Base-by-base conservation (phyloP, 1,139 yeast species). In the Ogataea hybrid region DNA sequence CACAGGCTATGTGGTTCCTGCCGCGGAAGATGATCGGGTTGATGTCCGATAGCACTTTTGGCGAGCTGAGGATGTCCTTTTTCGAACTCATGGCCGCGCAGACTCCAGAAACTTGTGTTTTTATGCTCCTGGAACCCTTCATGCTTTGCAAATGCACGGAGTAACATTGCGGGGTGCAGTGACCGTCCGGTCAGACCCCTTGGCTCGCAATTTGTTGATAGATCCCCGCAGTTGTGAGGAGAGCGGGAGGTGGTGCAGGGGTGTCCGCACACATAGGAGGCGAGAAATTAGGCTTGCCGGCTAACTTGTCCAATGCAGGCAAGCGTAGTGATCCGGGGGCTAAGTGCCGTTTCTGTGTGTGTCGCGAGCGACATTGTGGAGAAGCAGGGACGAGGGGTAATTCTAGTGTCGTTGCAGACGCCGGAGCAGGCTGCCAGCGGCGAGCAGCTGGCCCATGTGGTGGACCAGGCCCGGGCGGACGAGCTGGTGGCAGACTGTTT, bases 1-100 rank as follows among this genome's bases (percentile, higher is more conserved):
- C 53, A 47, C 75, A 70, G 3, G 74, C 71, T 21, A 53, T 50
- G 40, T 56, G 60, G 35, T 48, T 43, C 35, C 58, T 42, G 10
- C 58, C 58, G 21, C 56, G 30, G 28, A 53, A 48, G 15, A 50
- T 43, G 22, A 50, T 37, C 8, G 55, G 54, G 30, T 44, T 47
- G 25, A 51, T 49, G n/a, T 49, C 43, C 20, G 39, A 35, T 25
- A 47, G 28, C 21, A 39, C 18, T 15, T 35, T 30, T 22, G 35
- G 16, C 23, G 36, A 33, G 28, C 35, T 44, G 25, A 43, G 46
- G 5, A 44, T 44, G 28, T 40, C 47, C 32, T 39, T 38, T 30
- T 35, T 43, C 8, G 42, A 30, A 11, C 40, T 32, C 48, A 41
- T 37, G 7, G 15, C 17, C 25, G 14, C 25, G 16, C 15, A 31